A percentile compares a stretch with the other conserved stretches of the same genome.
Conservation (phyloP, 2,329 filamentous ascomycete genomes). For the Exophiala sideris region DNA sequence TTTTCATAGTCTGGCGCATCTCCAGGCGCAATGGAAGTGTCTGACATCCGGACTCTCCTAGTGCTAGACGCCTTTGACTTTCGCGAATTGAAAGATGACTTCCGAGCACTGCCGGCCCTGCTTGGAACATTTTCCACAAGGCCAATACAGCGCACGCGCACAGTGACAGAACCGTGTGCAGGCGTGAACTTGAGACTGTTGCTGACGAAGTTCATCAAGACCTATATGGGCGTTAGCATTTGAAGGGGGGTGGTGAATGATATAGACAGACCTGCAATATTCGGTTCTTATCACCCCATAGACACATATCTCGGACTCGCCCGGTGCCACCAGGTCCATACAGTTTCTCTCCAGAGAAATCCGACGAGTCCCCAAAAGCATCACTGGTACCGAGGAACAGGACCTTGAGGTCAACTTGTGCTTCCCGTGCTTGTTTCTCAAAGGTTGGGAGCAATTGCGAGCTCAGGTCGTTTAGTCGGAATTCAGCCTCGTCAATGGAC, state of each 20-base stretch:
- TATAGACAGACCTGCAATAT: constrained; percentile 70
- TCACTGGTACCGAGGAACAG: constrained; percentile 60
- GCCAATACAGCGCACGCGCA: constrained; percentile 68
- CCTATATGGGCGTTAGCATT: neutral
- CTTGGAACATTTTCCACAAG: constrained; percentile 20
- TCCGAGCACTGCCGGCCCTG: constrained; percentile 21
- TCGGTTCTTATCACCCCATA: constrained; percentile 90
- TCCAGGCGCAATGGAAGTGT: constrained; percentile 22
- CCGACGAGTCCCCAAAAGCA: constrained; percentile 27
- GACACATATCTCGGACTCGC: constrained; percentile 74
- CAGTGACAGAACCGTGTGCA: constrained; percentile 67
- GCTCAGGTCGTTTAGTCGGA: constrained; percentile 76
- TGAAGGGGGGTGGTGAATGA: neutral
- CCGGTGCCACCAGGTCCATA: constrained; percentile 65
- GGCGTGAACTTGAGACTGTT: constrained; percentile 92
- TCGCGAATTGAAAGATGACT: constrained; percentile 37
- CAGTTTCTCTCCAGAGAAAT: constrained; percentile 43
- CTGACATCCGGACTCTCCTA: constrained; percentile 27
- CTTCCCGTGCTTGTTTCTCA: constrained; percentile 81
- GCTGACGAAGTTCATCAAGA: constrained; percentile 82
- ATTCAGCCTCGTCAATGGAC: constrained; percentile 78
- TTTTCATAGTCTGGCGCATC: constrained; percentile 19
- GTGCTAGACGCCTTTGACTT: constrained; percentile 27
- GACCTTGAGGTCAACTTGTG: constrained; percentile 69
- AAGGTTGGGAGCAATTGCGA: constrained; percentile 83